A percentile compares a stretch with the other conserved stretches of the same genome.
These are phyloP conservation scores for Graphilbum fragrans DNA, from an alignment of 2,329 filamentous ascomycete species.

Conservation along the genomic window DNA sequence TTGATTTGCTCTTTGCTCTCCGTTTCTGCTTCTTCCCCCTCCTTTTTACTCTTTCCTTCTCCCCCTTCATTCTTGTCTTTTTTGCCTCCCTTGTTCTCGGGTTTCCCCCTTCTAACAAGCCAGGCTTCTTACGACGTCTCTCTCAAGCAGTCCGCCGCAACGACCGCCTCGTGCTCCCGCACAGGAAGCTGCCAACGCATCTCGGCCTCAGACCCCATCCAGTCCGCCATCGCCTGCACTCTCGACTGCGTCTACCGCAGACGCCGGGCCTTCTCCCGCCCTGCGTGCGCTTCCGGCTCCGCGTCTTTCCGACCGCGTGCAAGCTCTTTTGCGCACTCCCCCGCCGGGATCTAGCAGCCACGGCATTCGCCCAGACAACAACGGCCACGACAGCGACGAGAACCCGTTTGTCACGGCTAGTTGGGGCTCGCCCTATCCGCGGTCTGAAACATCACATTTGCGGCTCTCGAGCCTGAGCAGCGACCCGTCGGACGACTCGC, in stretches of 20 bases:
- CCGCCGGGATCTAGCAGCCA: too few species aligned
- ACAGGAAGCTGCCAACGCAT: slow-evolving; percentile 40
- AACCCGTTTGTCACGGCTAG: slow-evolving; percentile 55
- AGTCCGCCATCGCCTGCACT: slow-evolving; percentile 43
- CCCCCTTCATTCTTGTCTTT: neutral
- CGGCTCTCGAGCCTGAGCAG: slow-evolving; percentile 43
- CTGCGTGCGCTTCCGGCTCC: slow-evolving; percentile 48
- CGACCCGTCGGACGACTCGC: slow-evolving; percentile 46
- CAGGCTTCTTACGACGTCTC: slow-evolving; percentile 40
- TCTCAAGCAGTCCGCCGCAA: slow-evolving; percentile 24
- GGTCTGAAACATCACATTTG: slow-evolving; percentile 39
- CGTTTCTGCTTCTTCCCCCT: neutral
- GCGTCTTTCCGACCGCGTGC: slow-evolving; percentile 42
- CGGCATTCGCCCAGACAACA: too few species aligned
- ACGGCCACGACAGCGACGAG: slow-evolving; percentile 18
- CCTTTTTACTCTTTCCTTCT: too few species aligned
- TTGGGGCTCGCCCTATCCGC: slow-evolving; percentile 85
- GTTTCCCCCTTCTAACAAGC: neutral
- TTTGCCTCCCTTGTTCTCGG: neutral
- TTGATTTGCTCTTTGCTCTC: neutral
- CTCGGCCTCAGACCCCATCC: slow-evolving; percentile 21
- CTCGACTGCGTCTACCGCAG: slow-evolving; percentile 49
- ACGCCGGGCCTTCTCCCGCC: slow-evolving; percentile 44
- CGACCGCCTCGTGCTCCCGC: slow-evolving; percentile 49
- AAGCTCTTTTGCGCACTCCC: slow-evolving; percentile 43